Evolutionary conservation across 257 asterid species (phyloP).

Genomic region (Solanum gandarillasii): DNA sequence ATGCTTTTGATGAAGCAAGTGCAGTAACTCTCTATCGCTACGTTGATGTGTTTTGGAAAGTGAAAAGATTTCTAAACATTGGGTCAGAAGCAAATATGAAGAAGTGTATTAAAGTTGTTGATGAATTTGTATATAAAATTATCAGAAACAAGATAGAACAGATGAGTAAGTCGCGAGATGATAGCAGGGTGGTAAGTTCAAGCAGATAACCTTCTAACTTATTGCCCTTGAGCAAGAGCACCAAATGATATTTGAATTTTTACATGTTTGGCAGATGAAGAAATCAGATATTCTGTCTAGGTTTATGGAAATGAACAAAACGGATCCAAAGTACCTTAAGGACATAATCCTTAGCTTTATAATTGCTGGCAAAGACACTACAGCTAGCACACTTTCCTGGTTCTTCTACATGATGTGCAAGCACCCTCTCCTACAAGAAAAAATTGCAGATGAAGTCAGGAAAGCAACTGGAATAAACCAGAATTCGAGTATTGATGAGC

Average conservation of each 20-base stretch:
- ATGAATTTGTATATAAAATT: constrained; percentile 40
- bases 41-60: constrained; percentile 39
- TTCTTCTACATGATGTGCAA: constrained; percentile 42
- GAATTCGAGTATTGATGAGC: constrained; percentile 13
- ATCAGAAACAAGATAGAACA: constrained; percentile 28
- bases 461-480: constrained; percentile 12
- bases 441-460: constrained; percentile 27
- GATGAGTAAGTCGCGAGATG: constrained; percentile 15
- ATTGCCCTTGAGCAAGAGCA: neutral
- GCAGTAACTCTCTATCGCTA: constrained; percentile 36
- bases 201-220: neutral
- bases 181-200: constrained; percentile 22
- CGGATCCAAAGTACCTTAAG: constrained; percentile 34
- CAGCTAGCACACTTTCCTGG: constrained; percentile 44
- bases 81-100: constrained; percentile 45
- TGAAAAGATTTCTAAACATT: constrained; percentile 27
- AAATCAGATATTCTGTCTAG: constrained; percentile 51
- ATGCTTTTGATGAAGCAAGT: constrained; percentile 45
- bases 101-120: constrained; percentile 26
- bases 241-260: neutral
- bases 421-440: constrained; percentile 38
- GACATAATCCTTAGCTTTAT: constrained; percentile 50
- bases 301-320: constrained; percentile 23
- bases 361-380: constrained; percentile 55
- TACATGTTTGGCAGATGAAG: constrained; percentile 21